Percentiles rank a stretch among this genome's conserved stretches.
Conservation (phyloP, 2,329 filamentous ascomycete species). For the Apiospora arundinis region DNA sequence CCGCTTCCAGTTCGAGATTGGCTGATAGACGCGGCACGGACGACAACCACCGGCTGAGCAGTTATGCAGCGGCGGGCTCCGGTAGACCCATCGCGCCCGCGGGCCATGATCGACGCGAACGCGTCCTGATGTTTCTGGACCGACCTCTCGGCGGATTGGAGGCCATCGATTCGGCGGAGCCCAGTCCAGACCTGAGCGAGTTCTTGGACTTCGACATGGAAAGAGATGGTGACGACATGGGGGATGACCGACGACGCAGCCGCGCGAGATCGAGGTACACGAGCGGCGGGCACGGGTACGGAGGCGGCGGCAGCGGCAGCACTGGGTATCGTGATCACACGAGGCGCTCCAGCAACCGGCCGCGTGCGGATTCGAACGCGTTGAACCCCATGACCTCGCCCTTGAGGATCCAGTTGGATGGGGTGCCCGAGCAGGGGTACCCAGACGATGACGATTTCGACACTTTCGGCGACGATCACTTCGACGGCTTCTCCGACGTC, state of each 20-base stretch:
- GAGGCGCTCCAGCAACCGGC: background rate
- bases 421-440: conserved; percentile 22
- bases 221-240: conserved; percentile 29
- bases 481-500: conserved; percentile 31
- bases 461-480: conserved; percentile 28
- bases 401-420: conserved; percentile 22
- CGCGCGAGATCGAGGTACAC: background rate
- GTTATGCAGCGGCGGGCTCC: background rate
- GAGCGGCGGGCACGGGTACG: background rate
- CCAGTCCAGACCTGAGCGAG: conserved; percentile 32
- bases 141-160: conserved; percentile 35
- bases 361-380: conserved; percentile 26
- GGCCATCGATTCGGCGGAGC: conserved; percentile 32
- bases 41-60: background rate
- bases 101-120: conserved; percentile 31
- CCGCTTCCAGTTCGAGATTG: background rate
- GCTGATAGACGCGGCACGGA: background rate
- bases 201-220: conserved; percentile 35
- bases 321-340: no score
- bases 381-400: conserved; percentile 28
- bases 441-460: conserved; percentile 15
- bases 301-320: background rate
- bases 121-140: conserved; percentile 42
- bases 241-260: conserved; percentile 24
- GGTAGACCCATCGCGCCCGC: background rate